These are phyloP conservation scores for Trichoderma gracile DNA, from an alignment of 2,329 filamentous ascomycete genomes.

Conservation along the genomic window DNA sequence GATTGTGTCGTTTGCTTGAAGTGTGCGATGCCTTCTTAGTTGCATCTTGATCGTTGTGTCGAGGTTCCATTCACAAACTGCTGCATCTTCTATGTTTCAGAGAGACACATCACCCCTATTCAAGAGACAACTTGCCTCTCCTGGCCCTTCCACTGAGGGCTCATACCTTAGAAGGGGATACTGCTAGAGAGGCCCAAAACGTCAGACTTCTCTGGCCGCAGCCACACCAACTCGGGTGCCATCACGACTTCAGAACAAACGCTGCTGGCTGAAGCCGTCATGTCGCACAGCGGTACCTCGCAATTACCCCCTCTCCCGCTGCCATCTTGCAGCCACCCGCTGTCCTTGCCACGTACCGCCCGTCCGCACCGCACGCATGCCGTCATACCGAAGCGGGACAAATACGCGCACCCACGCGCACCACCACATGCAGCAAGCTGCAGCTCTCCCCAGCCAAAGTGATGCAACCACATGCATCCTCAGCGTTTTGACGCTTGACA, in stretches of 20 bases:
- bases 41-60: background rate
- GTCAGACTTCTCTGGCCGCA: too few relatives aligned
- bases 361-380: background rate
- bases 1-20: background rate
- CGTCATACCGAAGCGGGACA: constrained; percentile 21
- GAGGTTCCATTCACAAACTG: background rate
- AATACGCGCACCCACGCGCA: constrained; percentile 20
- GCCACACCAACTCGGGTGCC: too few relatives aligned
- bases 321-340: background rate
- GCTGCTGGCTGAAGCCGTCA: background rate
- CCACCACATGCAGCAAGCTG: constrained; percentile 1
- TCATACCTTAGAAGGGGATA: too few relatives aligned
- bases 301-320: background rate
- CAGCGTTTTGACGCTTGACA: too few relatives aligned
- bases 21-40: constrained; percentile 2
- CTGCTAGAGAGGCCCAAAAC: too few relatives aligned
- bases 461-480: background rate
- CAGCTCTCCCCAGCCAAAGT: background rate
- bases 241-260: too few relatives aligned
- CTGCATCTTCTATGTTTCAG: background rate
- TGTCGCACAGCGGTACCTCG: background rate
- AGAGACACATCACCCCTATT: background rate
- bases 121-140: too few relatives aligned
- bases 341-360: background rate
- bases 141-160: too few relatives aligned